These are phyloP conservation scores for Mycena metata DNA, from an alignment of 768 basidiomycete genomes.

Conservation along the genomic window DNA sequence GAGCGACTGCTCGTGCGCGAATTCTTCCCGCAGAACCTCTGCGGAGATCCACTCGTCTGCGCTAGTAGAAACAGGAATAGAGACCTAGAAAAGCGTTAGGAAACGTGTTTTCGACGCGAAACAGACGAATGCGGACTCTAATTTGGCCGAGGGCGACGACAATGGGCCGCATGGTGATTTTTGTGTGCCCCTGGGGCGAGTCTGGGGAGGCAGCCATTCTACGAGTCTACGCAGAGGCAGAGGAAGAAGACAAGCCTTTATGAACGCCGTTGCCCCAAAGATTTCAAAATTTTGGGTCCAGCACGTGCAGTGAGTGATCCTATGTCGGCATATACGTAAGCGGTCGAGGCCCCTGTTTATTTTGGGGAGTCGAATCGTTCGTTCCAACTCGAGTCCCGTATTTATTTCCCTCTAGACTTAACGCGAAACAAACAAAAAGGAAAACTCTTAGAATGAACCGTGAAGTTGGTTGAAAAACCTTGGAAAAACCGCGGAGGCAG, in stretches of 20 bases:
- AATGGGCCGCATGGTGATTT: conserved; percentile 63
- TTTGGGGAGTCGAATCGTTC: no score
- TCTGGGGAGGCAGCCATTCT: conserved; percentile 20
- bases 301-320: conserved; percentile 4
- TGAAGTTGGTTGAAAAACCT: no score
- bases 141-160: conserved; percentile 61
- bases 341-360: no score
- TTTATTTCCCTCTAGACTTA: no score
- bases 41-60: conserved; percentile 92
- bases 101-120: conserved; percentile 16
- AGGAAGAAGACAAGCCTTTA: conserved; percentile 20
- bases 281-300: conserved; percentile 23
- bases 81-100: conserved; percentile 63
- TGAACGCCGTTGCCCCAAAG: conserved; percentile 15
- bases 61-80: conserved; percentile 88
- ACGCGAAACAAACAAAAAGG: no score
- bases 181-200: conserved; percentile 23
- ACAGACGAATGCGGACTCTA: conserved; percentile 58
- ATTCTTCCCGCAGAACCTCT: conserved; percentile 92
- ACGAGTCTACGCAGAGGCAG: conserved; percentile 9
- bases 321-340: neutral
- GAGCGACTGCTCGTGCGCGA: conserved; percentile 73
- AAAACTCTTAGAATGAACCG: no score
- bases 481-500: no score
- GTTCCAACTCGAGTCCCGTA: no score